A percentile compares a stretch with the other conserved stretches of the same genome.
Evolutionary conservation across 2,329 filamentous ascomycete species (phyloP).

Genomic region (Colletotrichum gloeosporioides): DNA sequence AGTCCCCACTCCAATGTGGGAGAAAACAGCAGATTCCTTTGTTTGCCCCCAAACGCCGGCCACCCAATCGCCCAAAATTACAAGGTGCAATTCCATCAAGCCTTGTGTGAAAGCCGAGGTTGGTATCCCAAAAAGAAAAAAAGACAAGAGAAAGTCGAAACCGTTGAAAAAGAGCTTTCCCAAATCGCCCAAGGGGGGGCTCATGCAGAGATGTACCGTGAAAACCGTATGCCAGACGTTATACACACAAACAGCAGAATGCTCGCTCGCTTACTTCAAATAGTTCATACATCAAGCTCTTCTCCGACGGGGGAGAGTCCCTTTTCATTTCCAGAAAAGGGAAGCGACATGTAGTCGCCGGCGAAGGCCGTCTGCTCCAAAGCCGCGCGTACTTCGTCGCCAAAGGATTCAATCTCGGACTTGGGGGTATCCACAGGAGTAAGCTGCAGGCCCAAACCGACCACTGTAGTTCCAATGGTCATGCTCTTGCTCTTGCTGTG

Average conservation of each 20-base stretch:
- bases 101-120: constrained; percentile 4
- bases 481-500: constrained; percentile 41
- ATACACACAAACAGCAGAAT: constrained; percentile 4
- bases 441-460: constrained; percentile 43
- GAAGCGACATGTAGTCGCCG: constrained; percentile 16
- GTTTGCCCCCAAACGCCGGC: constrained; percentile 3
- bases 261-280: constrained; percentile 15
- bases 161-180: background rate
- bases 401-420: constrained; percentile 14
- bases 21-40: background rate
- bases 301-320: constrained; percentile 17
- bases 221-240: background rate
- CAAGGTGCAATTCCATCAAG: constrained; percentile 12
- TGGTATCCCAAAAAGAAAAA: constrained; percentile 14
- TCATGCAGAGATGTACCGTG: constrained; percentile 13
- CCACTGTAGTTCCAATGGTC: constrained; percentile 42
- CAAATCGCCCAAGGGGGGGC: background rate
- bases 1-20: background rate
- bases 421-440: constrained; percentile 44
- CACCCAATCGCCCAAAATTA: constrained; percentile 6
- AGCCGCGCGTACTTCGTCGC: constrained; percentile 9
- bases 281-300: background rate
- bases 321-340: background rate
- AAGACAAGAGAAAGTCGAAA: background rate
- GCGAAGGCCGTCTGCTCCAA: constrained; percentile 1